Evolutionary conservation across 2,329 filamentous ascomycete species (phyloP).

Genomic region (Xylaria sp.): DNA sequence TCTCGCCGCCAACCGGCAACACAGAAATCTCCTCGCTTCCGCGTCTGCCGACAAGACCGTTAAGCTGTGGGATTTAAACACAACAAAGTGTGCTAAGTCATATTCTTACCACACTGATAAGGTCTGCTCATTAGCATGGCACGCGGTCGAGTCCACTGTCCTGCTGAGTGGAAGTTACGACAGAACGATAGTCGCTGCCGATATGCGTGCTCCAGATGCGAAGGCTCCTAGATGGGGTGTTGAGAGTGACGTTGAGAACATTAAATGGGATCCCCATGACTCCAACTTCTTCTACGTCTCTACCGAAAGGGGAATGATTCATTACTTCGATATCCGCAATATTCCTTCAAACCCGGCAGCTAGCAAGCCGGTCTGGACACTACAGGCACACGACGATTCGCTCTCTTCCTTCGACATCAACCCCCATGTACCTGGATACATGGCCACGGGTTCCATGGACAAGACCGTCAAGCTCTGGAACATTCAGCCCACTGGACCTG

Average conservation of each 20-base stretch:
- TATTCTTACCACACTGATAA: conserved; percentile 97
- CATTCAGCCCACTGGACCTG: conserved; percentile 71
- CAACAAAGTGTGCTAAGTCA: conserved; percentile 86
- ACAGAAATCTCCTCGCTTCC: conserved; percentile 90
- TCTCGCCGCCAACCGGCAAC: conserved; percentile 84
- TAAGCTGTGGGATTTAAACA: conserved; percentile 96
- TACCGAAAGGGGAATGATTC: conserved; percentile 85
- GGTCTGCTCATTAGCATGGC: conserved; percentile 94
- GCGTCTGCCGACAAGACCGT: conserved; percentile 95
- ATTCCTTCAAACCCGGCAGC: conserved; percentile 65
- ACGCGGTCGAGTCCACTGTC: conserved; percentile 78
- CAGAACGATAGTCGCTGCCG: conserved; percentile 84
- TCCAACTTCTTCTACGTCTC: conserved; percentile 92
- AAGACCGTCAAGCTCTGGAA: conserved; percentile 98
- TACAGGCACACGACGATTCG: conserved; percentile 92
- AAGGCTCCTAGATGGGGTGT: conserved; percentile 83
- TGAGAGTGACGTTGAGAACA: conserved; percentile 89
- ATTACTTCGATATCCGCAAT: conserved; percentile 83
- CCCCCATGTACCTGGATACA: conserved; percentile 79
- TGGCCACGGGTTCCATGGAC: conserved; percentile 90
- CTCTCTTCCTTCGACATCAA: conserved; percentile 93
- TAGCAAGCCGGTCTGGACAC: conserved; percentile 84
- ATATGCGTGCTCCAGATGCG: conserved; percentile 89
- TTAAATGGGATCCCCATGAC: conserved; percentile 91
- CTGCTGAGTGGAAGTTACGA: conserved; percentile 93